These are phyloP conservation scores for Jatropha multifida DNA, from an alignment of 441 rosid genomes.

Conservation along the genomic window DNA sequence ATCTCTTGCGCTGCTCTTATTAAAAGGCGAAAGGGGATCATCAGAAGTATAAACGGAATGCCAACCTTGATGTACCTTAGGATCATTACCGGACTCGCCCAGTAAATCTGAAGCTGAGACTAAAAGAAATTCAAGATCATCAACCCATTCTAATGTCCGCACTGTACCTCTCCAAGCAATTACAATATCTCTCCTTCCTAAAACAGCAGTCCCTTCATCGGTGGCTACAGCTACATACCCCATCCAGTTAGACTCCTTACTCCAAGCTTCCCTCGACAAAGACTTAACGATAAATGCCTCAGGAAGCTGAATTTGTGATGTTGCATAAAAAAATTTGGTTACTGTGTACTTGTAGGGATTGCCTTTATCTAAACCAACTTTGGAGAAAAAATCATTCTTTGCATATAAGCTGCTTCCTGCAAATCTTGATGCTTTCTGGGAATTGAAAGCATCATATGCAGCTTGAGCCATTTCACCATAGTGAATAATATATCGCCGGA, in stretches of 20 bases:
- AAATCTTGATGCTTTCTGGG: slow-evolving; percentile 50
- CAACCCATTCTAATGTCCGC: slow-evolving; percentile 68
- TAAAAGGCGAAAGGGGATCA: slow-evolving; percentile 65
- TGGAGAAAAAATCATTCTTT: slow-evolving; percentile 54
- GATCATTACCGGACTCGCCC: slow-evolving; percentile 29
- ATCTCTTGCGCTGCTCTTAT: slow-evolving; percentile 56
- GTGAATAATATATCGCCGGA: slow-evolving; percentile 62
- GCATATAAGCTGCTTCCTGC: slow-evolving; percentile 66
- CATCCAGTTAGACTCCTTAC: slow-evolving; percentile 84
- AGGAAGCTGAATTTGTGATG: slow-evolving; percentile 60
- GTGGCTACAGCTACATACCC: slow-evolving; percentile 87
- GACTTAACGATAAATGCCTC: slow-evolving; percentile 60
- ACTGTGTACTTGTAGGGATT: slow-evolving; percentile 63
- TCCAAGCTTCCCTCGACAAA: slow-evolving; percentile 79
- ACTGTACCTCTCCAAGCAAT: slow-evolving; percentile 89
- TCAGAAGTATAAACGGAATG: slow-evolving; percentile 73
- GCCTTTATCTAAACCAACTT: slow-evolving; percentile 53
- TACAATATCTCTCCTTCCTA: slow-evolving; percentile 85
- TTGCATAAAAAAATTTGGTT: slow-evolving; percentile 73
- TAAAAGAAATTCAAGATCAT: slow-evolving; percentile 55
- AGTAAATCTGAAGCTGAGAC: slow-evolving; percentile 54
- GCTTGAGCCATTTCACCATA: slow-evolving; percentile 91
- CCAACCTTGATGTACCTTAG: slow-evolving; percentile 80
- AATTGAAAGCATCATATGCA: slow-evolving; percentile 66
- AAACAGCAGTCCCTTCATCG: slow-evolving; percentile 52